Evolutionary conservation across 148 eudicot species (phyloP).

Genomic region (Rhododendron ferrugineum): DNA sequence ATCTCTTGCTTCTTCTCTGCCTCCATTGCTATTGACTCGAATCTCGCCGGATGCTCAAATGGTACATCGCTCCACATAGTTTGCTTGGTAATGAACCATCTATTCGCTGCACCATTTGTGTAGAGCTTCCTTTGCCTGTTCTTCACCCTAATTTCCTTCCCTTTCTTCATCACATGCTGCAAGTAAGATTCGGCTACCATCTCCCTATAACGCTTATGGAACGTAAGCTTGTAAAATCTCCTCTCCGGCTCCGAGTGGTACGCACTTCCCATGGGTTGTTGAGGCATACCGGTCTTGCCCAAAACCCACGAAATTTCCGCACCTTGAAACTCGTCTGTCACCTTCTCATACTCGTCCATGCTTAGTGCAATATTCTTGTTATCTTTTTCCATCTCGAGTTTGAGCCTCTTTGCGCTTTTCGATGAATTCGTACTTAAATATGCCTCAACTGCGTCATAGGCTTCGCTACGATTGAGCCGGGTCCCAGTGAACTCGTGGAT

Average conservation of each 20-base stretch:
- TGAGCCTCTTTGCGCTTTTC: conserved; percentile 32
- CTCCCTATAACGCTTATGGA: conserved; percentile 34
- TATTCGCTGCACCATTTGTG: conserved; percentile 26
- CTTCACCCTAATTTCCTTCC: conserved; percentile 24
- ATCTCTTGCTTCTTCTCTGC: conserved; percentile 43
- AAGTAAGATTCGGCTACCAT: conserved; percentile 31
- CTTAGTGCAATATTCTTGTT: conserved; percentile 23
- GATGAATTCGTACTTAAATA: conserved; percentile 35
- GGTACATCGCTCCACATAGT: conserved; percentile 39
- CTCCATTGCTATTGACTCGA: conserved; percentile 45
- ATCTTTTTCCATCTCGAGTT: conserved; percentile 31
- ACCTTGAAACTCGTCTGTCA: conserved; percentile 41
- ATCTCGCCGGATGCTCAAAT: conserved; percentile 56
- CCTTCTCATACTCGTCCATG: conserved; percentile 45
- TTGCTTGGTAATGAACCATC: neutral
- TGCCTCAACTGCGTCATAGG: conserved; percentile 32
- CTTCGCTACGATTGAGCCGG: conserved; percentile 30
- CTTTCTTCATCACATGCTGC: conserved; percentile 38
- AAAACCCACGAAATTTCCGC: conserved; percentile 34
- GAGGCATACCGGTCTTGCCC: neutral
- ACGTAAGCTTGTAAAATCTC: conserved; percentile 26
- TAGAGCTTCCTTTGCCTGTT: conserved; percentile 42
- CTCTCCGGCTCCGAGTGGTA: conserved; percentile 22
- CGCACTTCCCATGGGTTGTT: neutral
- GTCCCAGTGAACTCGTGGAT: conserved; percentile 29